Evolutionary conservation across 2,329 filamentous ascomycete species (phyloP).

Genomic region (Colletotrichum sp.): DNA sequence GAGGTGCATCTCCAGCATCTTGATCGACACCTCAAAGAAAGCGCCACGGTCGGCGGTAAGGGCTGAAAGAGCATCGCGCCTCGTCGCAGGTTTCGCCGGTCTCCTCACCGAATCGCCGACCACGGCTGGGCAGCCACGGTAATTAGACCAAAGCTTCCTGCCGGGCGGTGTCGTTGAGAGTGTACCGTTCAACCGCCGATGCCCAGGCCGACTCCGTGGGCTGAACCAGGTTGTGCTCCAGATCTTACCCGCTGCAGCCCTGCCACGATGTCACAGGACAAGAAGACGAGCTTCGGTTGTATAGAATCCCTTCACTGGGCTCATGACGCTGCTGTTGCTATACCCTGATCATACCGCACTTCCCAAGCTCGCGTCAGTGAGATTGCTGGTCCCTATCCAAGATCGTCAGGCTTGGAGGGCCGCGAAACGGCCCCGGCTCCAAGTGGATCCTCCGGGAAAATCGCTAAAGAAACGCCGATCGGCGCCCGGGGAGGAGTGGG

Average conservation of each 20-base stretch:
- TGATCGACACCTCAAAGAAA: neutral
- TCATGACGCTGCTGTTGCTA: accelerated
- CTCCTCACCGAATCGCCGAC: neutral
- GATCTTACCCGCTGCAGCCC: neutral
- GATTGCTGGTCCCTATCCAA: neutral
- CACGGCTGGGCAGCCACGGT: neutral
- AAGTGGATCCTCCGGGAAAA: neutral
- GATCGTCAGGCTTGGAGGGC: neutral
- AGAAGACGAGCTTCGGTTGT: no score
- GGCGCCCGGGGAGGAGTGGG: neutral
- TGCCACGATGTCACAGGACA: neutral
- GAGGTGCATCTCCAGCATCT: neutral
- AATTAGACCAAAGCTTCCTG: neutral
- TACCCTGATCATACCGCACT: accelerated
- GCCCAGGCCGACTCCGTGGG: neutral
- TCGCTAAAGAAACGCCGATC: neutral
- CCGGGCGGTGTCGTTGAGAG: neutral
- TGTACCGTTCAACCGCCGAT: neutral
- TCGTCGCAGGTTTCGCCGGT: neutral
- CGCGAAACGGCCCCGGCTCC: neutral
- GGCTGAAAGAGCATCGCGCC: neutral
- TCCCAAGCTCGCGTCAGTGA: neutral
- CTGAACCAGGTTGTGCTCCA: neutral
- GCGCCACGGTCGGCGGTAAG: neutral
- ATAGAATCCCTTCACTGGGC: neutral